Evolutionary conservation across 2,329 filamentous ascomycete species (phyloP).

Genomic region (Dothideomycetidae sp.): DNA sequence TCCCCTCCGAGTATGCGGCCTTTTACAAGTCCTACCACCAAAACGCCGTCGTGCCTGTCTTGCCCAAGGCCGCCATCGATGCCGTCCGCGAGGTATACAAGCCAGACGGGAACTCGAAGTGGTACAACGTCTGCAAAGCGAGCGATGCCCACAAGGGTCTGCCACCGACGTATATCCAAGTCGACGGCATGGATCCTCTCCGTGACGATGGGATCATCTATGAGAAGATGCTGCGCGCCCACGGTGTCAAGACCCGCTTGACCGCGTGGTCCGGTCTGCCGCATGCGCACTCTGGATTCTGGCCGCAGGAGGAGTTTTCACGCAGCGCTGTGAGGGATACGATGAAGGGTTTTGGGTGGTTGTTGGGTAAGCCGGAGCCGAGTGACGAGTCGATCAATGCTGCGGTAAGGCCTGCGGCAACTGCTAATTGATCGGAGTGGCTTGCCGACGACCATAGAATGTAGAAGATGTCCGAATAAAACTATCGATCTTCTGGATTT

Average conservation of each 20-base stretch:
- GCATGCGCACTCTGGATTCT: conserved; percentile 24
- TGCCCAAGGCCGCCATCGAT: background rate
- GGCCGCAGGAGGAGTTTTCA: conserved; percentile 19
- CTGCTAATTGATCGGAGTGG: background rate
- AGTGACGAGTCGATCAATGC: conserved; percentile 1
- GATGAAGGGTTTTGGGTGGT: conserved; percentile 22
- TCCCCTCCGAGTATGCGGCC: conserved; percentile 24
- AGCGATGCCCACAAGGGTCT: background rate
- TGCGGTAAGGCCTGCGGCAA: background rate
- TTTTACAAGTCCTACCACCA: conserved; percentile 26
- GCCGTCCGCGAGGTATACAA: background rate
- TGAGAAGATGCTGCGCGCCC: conserved; percentile 4
- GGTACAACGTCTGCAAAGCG: conserved; percentile 3
- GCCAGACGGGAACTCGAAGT: background rate
- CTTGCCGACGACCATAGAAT: too few species aligned
- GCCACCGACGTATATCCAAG: conserved; percentile 6
- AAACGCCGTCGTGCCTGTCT: conserved; percentile 23
- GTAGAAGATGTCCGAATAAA: too few species aligned
- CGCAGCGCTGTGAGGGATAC: conserved; percentile 19
- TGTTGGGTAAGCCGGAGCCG: conserved; percentile 17
- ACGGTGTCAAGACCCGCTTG: conserved; percentile 6
- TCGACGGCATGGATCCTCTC: conserved; percentile 5
- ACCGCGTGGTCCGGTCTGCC: conserved; percentile 6
- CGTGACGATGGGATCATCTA: conserved; percentile 7
- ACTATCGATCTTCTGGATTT: too few species aligned